Conservation (phyloP, 2,329 filamentous ascomycete genomes). For the Hypoxylon sp. region DNA sequence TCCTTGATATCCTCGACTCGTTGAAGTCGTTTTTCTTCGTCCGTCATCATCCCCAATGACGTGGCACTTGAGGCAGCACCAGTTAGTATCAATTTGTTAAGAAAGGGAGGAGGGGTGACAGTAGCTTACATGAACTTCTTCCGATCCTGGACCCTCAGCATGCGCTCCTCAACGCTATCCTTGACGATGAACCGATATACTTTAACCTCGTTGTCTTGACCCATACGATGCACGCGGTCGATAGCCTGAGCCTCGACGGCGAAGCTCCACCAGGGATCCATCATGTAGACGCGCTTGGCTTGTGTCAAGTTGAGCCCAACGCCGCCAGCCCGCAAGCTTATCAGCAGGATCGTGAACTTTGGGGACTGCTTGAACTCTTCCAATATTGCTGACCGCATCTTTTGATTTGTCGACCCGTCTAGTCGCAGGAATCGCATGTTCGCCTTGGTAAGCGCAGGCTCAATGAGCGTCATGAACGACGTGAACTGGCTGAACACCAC, state of each 20-base stretch:
- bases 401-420: conserved; percentile 91
- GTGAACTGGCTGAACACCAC: conserved; percentile 99
- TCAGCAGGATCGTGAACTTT: conserved; percentile 79
- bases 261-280: conserved; percentile 99
- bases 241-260: conserved; percentile 97
- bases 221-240: conserved; percentile 97
- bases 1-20: conserved; percentile 95
- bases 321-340: conserved; percentile 89
- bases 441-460: conserved; percentile 78
- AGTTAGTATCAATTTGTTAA: conserved; percentile 37
- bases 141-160: conserved; percentile 91
- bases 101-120: not conserved
- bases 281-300: conserved; percentile 94
- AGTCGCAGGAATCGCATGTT: conserved; percentile 87
- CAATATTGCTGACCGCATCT: conserved; percentile 82
- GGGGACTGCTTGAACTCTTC: conserved; percentile 72
- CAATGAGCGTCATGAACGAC: conserved; percentile 91
- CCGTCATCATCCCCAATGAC: conserved; percentile 91
- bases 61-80: conserved; percentile 75
- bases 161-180: conserved; percentile 92
- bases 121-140: conserved; percentile 93
- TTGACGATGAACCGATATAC: conserved; percentile 91
- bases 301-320: conserved; percentile 93
- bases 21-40: conserved; percentile 91
- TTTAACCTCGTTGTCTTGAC: conserved; percentile 85